Evolutionary conservation across 2,329 filamentous ascomycete genomes (phyloP).

Genomic region (Arthrobotrys conoides): DNA sequence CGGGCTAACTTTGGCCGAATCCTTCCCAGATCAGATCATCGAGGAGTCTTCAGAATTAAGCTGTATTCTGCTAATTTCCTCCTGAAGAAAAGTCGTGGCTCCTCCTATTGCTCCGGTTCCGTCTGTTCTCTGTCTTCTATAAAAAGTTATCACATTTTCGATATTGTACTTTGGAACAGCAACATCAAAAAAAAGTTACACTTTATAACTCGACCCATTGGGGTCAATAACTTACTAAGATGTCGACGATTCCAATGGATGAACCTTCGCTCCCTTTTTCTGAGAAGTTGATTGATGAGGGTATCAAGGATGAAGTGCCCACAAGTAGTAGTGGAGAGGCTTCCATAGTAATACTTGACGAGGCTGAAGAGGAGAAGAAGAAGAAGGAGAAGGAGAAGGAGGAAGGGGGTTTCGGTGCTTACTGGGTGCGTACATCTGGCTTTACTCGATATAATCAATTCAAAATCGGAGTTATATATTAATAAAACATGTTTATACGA

Average conservation of each 20-base stretch:
- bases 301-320: not conserved
- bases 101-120: no score
- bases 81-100: not conserved
- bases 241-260: conserved; percentile 21
- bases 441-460: not conserved
- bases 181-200: not conserved
- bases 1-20: conserved; percentile 29
- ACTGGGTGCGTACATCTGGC: conserved; percentile 30
- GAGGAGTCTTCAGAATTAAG: not conserved
- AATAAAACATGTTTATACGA: not conserved
- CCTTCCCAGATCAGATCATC: conserved; percentile 20
- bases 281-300: conserved; percentile 22
- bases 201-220: not conserved
- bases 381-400: conserved; percentile 47
- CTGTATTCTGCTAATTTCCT: not conserved
- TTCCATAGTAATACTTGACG: conserved; percentile 40
- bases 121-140: not conserved
- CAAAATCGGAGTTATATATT: not conserved
- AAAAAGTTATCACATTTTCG: not conserved
- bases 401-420: conserved; percentile 40
- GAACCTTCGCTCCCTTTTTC: not conserved
- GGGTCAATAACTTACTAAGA: conserved; percentile 25
- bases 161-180: not conserved
- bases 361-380: conserved; percentile 40
- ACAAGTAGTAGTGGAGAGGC: conserved; percentile 31